Conservation (phyloP, 2,329 filamentous ascomycete genomes). For the Cladophialophora exuberans region DNA sequence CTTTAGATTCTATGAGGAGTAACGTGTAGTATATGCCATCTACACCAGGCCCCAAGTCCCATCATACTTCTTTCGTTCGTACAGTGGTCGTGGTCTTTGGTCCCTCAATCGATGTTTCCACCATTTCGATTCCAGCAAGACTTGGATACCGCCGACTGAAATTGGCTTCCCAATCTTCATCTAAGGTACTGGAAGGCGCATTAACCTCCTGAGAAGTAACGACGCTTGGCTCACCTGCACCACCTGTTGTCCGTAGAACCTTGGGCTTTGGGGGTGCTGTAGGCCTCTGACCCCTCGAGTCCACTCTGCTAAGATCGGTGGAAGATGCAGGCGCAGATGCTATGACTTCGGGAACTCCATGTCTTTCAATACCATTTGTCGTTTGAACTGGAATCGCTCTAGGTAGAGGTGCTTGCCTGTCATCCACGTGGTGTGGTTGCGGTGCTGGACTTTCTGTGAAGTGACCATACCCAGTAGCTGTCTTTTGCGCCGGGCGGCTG, state of each 20-base stretch:
- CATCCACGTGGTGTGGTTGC: conserved; percentile 34
- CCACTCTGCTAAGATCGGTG: conserved; percentile 15
- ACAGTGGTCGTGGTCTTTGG: conserved; percentile 39
- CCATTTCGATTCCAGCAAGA: conserved; percentile 82
- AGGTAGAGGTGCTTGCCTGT: conserved; percentile 43
- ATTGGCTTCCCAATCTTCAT: conserved; percentile 67
- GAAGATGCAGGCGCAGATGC: conserved; percentile 28
- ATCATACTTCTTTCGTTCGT: conserved; percentile 45
- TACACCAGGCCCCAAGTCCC: not conserved
- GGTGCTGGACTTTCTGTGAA: conserved; percentile 65
- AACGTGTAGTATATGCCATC: conserved; percentile 15
- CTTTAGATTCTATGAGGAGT: conserved; percentile 18
- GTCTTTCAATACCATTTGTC: not conserved
- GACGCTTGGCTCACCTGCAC: conserved; percentile 36
- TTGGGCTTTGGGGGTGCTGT: conserved; percentile 64
- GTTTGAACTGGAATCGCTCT: not conserved
- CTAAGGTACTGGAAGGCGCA: conserved; percentile 27
- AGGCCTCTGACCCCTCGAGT: conserved; percentile 43
- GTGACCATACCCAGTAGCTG: conserved; percentile 86
- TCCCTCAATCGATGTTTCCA: conserved; percentile 67
- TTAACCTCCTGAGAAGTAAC: conserved; percentile 36
- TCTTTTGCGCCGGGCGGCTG: conserved; percentile 65
- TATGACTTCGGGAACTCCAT: conserved; percentile 11
- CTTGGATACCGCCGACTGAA: conserved; percentile 89
- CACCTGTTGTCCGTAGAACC: conserved; percentile 58